Evolutionary conservation across 2,329 filamentous ascomycete genomes (phyloP).

Genomic region (Gnomoniopsis smithogilvyi): DNA sequence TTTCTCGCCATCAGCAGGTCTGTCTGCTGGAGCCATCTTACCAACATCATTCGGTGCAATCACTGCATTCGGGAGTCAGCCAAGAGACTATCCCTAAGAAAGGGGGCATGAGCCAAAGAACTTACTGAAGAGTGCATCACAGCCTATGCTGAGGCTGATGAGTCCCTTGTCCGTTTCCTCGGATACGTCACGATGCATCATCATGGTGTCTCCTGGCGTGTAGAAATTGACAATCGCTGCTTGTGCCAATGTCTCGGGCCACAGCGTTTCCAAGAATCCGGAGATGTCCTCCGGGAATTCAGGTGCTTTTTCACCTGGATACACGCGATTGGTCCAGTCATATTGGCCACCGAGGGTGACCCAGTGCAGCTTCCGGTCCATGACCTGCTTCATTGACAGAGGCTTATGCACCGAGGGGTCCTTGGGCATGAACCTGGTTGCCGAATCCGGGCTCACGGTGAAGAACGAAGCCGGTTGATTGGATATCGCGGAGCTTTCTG

Average conservation of each 20-base stretch:
- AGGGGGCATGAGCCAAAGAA: not conserved
- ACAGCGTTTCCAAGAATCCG: conserved; percentile 63
- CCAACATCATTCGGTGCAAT: conserved; percentile 53
- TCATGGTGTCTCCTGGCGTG: conserved; percentile 83
- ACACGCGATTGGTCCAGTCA: conserved; percentile 87
- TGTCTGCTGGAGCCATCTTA: conserved; percentile 26
- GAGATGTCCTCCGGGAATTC: conserved; percentile 73
- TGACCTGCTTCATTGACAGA: conserved; percentile 64
- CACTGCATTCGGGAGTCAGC: conserved; percentile 4
- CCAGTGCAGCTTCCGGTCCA: conserved; percentile 85
- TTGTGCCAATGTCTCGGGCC: conserved; percentile 74
- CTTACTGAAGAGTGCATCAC: conserved; percentile 71
- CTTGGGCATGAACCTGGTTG: conserved; percentile 62
- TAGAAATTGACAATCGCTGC: conserved; percentile 96
- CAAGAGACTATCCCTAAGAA: not conserved
- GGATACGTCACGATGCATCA: conserved; percentile 90
- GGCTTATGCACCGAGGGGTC: conserved; percentile 73
- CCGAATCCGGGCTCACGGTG: conserved; percentile 42
- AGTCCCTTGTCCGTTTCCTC: conserved; percentile 77
- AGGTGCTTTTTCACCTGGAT: conserved; percentile 67
- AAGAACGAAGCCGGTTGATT: conserved; percentile 47
- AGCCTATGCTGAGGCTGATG: conserved; percentile 84
- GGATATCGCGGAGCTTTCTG: not conserved
- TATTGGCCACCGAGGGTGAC: conserved; percentile 93
- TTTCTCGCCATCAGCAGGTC: conserved; percentile 31